Base-by-base conservation (phyloP, 768 basidiomycete species). In the Suillus subluteus region DNA sequence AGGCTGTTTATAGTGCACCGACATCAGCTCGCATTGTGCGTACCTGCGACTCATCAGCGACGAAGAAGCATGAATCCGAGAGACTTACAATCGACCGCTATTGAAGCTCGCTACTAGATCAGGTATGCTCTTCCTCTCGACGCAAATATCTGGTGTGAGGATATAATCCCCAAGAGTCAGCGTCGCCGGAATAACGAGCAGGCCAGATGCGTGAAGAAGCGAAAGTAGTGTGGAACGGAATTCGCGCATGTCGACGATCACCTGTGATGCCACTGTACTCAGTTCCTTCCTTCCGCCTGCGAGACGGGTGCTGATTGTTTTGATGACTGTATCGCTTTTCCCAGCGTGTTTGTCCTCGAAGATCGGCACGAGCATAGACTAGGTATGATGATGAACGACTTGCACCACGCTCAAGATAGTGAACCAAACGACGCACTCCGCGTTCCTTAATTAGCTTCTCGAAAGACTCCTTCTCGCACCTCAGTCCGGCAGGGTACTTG, bases 21-120 rank as follows among this genome's bases (percentile, higher is more conserved):
- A 95, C 97, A 99, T 98, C 26, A 94, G 75, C 78, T 99, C 97
- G 80, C 97, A 99, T 74, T 99, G 98, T 0, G 95, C 93, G 75
- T 97, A 98, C 67, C 97, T 99, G 70, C 3, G 26, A 55, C 9
- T 32, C 26, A 8, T 55, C 58, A 50, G 38, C 48, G 64, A 67
- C 35, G 55, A 37, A 13, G 18, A n/a, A 26, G 23, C 48, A n/a
- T 12, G 43, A 54, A 61, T 41, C 15, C 30, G n/a, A 43, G 38
- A 30, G 5, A 85, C 95, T 81, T 70, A 98, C 98, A 99, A 77
- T 64, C 98, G 84, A 18, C 97, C 97, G 72, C 90, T 97, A 65
- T 91, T 95, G 76, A 99, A 97, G 82, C 94, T 96, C 18, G 90
- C 86, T n/a, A 96, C 86, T 62, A 99, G 73, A 81, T 99, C 98